Evolutionary conservation across 371 early-diverging fungal species (phyloP).

Genomic region (Saksenaea oblongispora): DNA sequence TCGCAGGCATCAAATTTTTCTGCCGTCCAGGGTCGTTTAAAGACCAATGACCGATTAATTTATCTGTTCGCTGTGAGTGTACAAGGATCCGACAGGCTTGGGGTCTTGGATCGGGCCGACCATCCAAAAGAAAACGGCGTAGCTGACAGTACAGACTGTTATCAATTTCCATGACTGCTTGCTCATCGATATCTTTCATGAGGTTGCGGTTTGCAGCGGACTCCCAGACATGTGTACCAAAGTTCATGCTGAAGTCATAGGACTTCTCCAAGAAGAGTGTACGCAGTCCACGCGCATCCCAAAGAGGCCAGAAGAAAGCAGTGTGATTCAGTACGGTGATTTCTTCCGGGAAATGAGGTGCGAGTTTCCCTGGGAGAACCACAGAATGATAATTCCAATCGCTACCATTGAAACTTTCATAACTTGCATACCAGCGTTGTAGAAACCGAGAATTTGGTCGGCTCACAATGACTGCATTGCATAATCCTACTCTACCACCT

Average conservation of each 20-base stretch:
- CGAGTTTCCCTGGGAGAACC: conserved; percentile 49
- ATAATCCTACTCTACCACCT: conserved; percentile 51
- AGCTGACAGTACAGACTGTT: conserved; percentile 50
- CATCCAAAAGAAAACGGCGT: conserved; percentile 39
- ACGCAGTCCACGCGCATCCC: conserved; percentile 47
- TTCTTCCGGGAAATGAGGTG: conserved; percentile 37
- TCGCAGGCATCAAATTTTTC: conserved; percentile 30
- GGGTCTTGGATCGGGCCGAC: conserved; percentile 28
- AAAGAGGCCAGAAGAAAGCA: conserved; percentile 53
- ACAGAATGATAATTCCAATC: conserved; percentile 59
- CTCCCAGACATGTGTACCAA: conserved; percentile 53
- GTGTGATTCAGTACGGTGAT: conserved; percentile 42
- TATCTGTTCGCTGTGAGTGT: conserved; percentile 23
- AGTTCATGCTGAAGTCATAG: conserved; percentile 40
- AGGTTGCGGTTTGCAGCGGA: conserved; percentile 48
- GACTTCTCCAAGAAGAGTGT: conserved; percentile 46
- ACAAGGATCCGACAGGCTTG: conserved; percentile 32
- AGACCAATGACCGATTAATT: conserved; percentile 47
- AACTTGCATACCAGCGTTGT: conserved; percentile 51
- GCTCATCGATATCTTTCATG: conserved; percentile 36
- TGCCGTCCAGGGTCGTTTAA: conserved; percentile 13
- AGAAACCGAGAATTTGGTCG: conserved; percentile 49
- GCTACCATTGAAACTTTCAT: conserved; percentile 40
- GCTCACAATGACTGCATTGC: conserved; percentile 56
- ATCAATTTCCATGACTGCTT: conserved; percentile 41